A percentile compares a stretch with the other conserved stretches of the same genome.
Evolutionary conservation across 2,329 filamentous ascomycete species (phyloP).

Genomic region (Exophiala sp.): DNA sequence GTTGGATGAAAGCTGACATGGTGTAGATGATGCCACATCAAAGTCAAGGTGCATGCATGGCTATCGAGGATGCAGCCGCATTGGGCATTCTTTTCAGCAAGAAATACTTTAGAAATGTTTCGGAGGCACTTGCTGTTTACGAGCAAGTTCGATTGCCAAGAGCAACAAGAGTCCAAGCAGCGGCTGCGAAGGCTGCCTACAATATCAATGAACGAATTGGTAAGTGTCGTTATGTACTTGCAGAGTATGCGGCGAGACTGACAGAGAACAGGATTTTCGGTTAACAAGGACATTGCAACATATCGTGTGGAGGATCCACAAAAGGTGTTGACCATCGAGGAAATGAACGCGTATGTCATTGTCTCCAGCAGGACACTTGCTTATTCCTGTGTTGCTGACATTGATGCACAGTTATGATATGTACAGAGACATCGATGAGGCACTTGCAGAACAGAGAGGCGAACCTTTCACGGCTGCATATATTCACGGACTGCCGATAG

Average conservation of each 20-base stretch:
- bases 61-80: slow-evolving; percentile 63
- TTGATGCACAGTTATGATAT: slow-evolving; percentile 52
- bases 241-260: slow-evolving; percentile 6
- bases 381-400: background rate
- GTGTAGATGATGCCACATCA: slow-evolving; percentile 67
- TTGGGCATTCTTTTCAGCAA: slow-evolving; percentile 58
- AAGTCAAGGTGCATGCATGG: slow-evolving; percentile 66
- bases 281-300: slow-evolving; percentile 53
- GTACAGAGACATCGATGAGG: slow-evolving; percentile 55
- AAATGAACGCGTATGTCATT: slow-evolving; percentile 61
- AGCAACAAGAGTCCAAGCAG: slow-evolving; percentile 44
- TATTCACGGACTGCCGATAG: slow-evolving; percentile 46
- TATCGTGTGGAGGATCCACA: slow-evolving; percentile 63
- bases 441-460: slow-evolving; percentile 33
- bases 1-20: background rate
- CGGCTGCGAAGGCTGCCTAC: slow-evolving; percentile 56
- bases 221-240: slow-evolving; percentile 23
- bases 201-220: slow-evolving; percentile 64
- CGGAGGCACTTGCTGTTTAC: slow-evolving; percentile 30
- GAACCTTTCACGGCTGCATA: slow-evolving; percentile 38
- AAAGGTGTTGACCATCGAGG: slow-evolving; percentile 63
- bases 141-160: slow-evolving; percentile 31
- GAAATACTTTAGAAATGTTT: slow-evolving; percentile 15
- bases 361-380: too few species aligned
- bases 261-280: slow-evolving; percentile 56